phyloP scores from a whole-genome alignment of 2,329 filamentous ascomycete genomes.

The Paecilomyces sp. region DNA sequence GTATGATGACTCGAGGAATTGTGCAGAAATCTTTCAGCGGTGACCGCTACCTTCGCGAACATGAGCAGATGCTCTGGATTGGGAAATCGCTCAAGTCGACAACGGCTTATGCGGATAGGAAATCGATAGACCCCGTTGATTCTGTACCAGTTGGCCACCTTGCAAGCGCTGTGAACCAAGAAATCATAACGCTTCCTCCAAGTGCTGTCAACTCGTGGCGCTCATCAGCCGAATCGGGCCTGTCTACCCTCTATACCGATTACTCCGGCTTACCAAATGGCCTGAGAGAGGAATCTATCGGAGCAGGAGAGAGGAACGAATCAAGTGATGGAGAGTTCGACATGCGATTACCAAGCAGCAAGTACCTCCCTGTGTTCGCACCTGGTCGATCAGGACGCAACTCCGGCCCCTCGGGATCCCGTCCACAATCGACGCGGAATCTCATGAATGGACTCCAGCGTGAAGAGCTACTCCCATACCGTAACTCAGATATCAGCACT shows the following conservation, averaged over 20 bases:
- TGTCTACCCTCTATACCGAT: conserved; percentile 22
- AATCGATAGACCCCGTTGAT: conserved; percentile 17
- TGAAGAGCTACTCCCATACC: conserved; percentile 27
- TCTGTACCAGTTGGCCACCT: conserved; percentile 18
- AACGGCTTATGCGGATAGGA: conserved; percentile 16
- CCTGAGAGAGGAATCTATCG: conserved; percentile 15
- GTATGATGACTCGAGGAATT: conserved; percentile 52
- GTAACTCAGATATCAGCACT: conserved; percentile 30
- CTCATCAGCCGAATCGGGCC: conserved; percentile 22
- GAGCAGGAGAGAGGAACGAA: conserved; percentile 19
- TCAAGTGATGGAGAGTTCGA: conserved; percentile 24
- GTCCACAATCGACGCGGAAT: conserved; percentile 10
- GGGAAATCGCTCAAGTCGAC: conserved; percentile 31
- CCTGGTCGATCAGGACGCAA: conserved; percentile 17
- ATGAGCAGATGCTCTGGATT: conserved; percentile 55
- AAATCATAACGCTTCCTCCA: conserved; percentile 28
- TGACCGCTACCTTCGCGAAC: conserved; percentile 54
- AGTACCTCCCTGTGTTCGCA: conserved; percentile 24
- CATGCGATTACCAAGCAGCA: conserved; percentile 16
- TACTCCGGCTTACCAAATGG: conserved; percentile 11
- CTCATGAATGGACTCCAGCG: conserved; percentile 21
- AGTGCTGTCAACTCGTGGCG: conserved; percentile 28
- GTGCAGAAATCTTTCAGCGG: conserved; percentile 55
- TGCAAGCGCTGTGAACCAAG: conserved; percentile 22
- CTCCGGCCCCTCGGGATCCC: conserved; percentile 5